Base-by-base conservation (phyloP, 1,139 yeast genomes). In the Saccharomyces pastorianus region DNA sequence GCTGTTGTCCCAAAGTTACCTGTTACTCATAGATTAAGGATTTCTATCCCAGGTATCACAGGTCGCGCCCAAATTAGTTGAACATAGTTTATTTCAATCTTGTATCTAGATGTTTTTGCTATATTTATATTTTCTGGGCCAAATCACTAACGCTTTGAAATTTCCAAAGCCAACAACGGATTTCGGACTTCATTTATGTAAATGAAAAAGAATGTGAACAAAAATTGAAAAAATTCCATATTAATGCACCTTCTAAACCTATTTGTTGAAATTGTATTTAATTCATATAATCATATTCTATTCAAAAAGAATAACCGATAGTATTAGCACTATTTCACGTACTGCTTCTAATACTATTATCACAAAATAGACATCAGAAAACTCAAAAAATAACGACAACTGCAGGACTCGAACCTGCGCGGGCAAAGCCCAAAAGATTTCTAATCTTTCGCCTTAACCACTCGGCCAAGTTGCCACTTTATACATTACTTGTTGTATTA, bases 1-100 rank as follows among this genome's bases (percentile, higher is more conserved):
- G 82, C 81, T 26, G 96, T 93, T 44, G 79, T 91, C 51, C 98
- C 99, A 52, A 93, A 93, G 70, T 77, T 93, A 64, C 96, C 98
- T 25, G 76, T 82, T 55, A 78, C 88, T 55, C 93, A 86, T 71
- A 78, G 91, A 69, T 77, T 86, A 65, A 81, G 95, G 74, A 86
- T 86, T 51, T 81, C 88, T 49, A 75, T 76, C 52, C 80, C 80
- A 26, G 74, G 73, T 53, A 64, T 76, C 50, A 74, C 77, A 8
- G 68, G 69, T 9, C 71, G 67, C 29, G 71, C 70, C 17, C 71
- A 68, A 53, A 69, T 69, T 51, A 64, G 66, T 47, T 68, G 56
- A 58, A 17, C 32, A 9, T 9, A 13, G 27, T 17, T 46, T 26
- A n/a, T 14, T 14, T 27, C 17, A 20, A 20, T n/a, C 25, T 11